Evolutionary conservation across 2,329 filamentous ascomycete species (phyloP).

Genomic region (Balansia obtecta): DNA sequence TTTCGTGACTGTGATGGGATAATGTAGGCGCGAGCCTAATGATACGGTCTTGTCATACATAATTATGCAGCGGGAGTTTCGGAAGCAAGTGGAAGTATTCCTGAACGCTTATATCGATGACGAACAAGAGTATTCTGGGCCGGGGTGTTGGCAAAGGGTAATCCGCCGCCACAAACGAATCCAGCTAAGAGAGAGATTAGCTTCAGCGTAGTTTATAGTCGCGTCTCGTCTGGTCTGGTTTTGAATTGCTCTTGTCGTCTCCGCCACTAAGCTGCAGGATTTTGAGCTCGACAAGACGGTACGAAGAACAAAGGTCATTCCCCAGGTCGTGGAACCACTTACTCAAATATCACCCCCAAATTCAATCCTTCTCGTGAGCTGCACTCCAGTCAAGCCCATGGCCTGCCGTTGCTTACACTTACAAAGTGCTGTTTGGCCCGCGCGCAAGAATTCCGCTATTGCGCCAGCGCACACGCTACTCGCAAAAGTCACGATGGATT

Average conservation of each 20-base stretch:
- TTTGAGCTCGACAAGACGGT: not conserved
- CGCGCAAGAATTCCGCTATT: not conserved
- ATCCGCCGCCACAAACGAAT: not conserved
- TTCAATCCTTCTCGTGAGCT: constrained; percentile 18
- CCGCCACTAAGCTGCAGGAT: no score
- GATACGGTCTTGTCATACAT: constrained; percentile 33
- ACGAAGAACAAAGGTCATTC: not conserved
- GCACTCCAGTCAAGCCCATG: constrained; percentile 22
- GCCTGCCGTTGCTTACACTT: constrained; percentile 12
- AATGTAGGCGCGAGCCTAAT: constrained; percentile 58
- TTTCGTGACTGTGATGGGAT: constrained; percentile 85
- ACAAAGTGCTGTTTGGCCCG: not conserved
- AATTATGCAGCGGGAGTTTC: constrained; percentile 4
- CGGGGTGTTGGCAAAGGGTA: not conserved
- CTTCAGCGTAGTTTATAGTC: not conserved
- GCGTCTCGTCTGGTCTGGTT: not conserved
- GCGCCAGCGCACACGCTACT: not conserved
- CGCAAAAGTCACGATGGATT: not conserved
- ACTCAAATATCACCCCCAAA: constrained; percentile 18
- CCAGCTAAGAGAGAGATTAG: not conserved
- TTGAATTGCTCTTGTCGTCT: not conserved
- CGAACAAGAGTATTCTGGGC: not conserved
- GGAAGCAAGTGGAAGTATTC: not conserved
- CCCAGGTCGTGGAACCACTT: constrained; percentile 4
- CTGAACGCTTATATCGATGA: not conserved